Percentiles rank a stretch among this genome's conserved stretches.
Evolutionary conservation across 1,284 basidiomycete species (phyloP).

Genomic region (Austroboletus niveus): DNA sequence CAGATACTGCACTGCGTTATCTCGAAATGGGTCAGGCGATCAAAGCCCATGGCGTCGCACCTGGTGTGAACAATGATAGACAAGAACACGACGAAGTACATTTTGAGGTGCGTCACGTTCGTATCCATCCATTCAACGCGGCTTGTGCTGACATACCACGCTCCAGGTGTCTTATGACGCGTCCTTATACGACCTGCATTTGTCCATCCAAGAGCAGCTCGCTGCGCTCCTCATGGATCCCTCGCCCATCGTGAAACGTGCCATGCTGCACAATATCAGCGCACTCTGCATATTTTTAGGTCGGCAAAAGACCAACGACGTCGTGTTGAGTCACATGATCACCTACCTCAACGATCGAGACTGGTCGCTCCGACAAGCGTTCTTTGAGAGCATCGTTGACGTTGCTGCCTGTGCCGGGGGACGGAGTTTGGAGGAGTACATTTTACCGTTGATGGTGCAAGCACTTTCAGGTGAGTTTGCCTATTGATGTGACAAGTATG

Average conservation of each 20-base stretch:
- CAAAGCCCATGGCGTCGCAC: constrained; percentile 70
- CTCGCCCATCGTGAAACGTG: constrained; percentile 74
- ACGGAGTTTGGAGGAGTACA: constrained; percentile 82
- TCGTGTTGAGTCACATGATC: constrained; percentile 95
- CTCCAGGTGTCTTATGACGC: constrained; percentile 83
- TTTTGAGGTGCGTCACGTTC: constrained; percentile 57
- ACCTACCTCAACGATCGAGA: constrained; percentile 97
- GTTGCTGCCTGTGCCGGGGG: constrained; percentile 92
- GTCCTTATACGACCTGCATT: constrained; percentile 82
- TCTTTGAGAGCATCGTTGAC: constrained; percentile 94
- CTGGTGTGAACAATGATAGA: constrained; percentile 43
- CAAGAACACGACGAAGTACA: constrained; percentile 75
- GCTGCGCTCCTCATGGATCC: constrained; percentile 74
- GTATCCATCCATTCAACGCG: background rate
- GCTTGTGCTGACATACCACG: constrained; percentile 5
- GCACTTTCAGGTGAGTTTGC: constrained; percentile 76
- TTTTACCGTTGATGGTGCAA: constrained; percentile 93
- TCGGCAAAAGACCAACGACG: constrained; percentile 89
- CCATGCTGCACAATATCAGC: constrained; percentile 78
- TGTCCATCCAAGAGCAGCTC: constrained; percentile 85
- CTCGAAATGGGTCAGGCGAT: constrained; percentile 92
- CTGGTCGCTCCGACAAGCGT: constrained; percentile 88
- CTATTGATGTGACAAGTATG: background rate
- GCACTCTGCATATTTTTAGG: constrained; percentile 93
- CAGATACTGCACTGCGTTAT: constrained; percentile 81